phyloP scores from a whole-genome alignment of 164 flowering plant genomes.

The Piper betle region DNA sequence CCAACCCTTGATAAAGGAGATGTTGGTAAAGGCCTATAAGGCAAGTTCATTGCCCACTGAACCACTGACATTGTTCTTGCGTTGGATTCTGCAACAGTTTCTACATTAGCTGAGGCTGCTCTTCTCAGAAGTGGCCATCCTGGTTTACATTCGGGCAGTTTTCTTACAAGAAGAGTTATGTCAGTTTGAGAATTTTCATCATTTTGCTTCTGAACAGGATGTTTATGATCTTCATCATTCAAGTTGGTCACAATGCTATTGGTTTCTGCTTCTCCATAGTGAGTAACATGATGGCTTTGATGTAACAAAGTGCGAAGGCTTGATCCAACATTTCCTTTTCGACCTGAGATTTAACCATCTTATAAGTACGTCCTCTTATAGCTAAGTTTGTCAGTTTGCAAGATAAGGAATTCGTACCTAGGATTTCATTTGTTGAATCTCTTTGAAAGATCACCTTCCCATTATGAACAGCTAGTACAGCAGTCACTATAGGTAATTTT shows the following conservation, averaged over 20 bases:
- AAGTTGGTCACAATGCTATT: neutral
- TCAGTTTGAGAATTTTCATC: conserved; percentile 15
- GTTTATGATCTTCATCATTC: conserved; percentile 1
- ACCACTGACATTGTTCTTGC: conserved; percentile 43
- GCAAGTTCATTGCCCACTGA: conserved; percentile 47
- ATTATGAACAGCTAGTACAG: conserved; percentile 49
- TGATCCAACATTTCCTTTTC: conserved; percentile 4
- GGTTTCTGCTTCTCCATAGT: conserved; percentile 6
- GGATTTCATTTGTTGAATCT: conserved; percentile 4
- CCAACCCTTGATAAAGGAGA: conserved; percentile 7
- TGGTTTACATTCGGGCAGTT: conserved; percentile 19
- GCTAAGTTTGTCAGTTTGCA: neutral
- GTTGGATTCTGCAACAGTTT: conserved; percentile 7
- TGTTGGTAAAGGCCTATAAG: conserved; percentile 21
- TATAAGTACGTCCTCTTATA: neutral
- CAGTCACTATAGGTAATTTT: conserved; percentile 36
- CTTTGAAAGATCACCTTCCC: conserved; percentile 41
- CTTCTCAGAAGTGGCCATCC: conserved; percentile 71
- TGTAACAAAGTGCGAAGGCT: conserved; percentile 6
- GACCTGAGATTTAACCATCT: conserved; percentile 2
- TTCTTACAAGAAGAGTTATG: conserved; percentile 16
- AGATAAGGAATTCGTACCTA: neutral
- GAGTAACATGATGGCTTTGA: neutral
- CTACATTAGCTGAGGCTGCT: conserved; percentile 13
- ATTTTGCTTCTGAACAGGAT: conserved; percentile 5